A percentile compares a stretch with the other conserved stretches of the same genome.
These are phyloP conservation scores for Suillus subalutaceus DNA, from an alignment of 768 basidiomycete genomes.

Conservation along the genomic window DNA sequence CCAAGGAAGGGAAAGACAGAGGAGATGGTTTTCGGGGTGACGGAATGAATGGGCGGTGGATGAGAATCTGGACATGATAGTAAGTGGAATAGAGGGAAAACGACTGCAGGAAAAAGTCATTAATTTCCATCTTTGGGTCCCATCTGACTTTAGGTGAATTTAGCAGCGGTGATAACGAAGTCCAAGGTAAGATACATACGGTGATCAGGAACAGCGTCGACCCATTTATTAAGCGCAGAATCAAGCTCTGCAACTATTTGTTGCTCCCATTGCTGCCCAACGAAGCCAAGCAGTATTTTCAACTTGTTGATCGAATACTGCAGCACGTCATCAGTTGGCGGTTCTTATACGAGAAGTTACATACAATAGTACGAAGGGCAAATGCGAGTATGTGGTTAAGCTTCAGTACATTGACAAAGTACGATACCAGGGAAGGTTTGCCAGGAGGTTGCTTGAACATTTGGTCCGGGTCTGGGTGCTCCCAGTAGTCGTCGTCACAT, in stretches of 20 bases:
- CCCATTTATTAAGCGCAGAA: slow-evolving; percentile 78
- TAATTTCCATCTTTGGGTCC: slow-evolving; percentile 44
- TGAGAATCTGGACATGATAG: slow-evolving; percentile 64
- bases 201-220: slow-evolving; percentile 62
- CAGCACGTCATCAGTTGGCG: slow-evolving; percentile 4
- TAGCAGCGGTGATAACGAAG: not conserved
- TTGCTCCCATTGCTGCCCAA: slow-evolving; percentile 60
- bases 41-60: slow-evolving; percentile 82
- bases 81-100: slow-evolving; percentile 53
- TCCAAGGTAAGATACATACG: slow-evolving; percentile 26
- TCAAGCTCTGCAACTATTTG: slow-evolving; percentile 73
- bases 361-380: slow-evolving; percentile 61
- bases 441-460: slow-evolving; percentile 66
- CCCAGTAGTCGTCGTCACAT: slow-evolving; percentile 74
- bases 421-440: slow-evolving; percentile 55
- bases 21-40: slow-evolving; percentile 53
- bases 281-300: slow-evolving; percentile 52
- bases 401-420: slow-evolving; percentile 56
- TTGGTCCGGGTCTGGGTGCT: slow-evolving; percentile 46
- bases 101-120: slow-evolving; percentile 50
- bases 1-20: slow-evolving; percentile 62
- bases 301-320: slow-evolving; percentile 77
- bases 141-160: slow-evolving; percentile 37
- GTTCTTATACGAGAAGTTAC: slow-evolving; percentile 17
- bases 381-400: slow-evolving; percentile 66